Evolutionary conservation across 495 filamentous ascomycete genomes (phyloP).

Genomic region (Articulospora tetracladia): DNA sequence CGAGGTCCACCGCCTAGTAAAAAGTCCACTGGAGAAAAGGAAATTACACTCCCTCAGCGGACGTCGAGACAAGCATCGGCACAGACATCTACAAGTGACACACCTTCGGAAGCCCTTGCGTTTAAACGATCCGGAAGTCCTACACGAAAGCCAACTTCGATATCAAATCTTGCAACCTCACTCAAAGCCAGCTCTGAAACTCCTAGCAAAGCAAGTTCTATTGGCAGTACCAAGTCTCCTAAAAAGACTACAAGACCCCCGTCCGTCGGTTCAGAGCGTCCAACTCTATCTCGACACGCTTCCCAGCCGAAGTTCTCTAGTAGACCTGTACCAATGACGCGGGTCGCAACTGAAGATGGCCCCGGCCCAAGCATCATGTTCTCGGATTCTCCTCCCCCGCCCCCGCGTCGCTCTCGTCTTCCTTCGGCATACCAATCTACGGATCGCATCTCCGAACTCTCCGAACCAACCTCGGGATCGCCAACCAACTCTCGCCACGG

Average conservation of each 20-base stretch:
- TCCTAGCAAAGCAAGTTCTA: slow-evolving; percentile 10
- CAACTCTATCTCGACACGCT: slow-evolving; percentile 46
- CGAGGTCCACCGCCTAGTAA: slow-evolving; percentile 27
- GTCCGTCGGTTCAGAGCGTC: slow-evolving; percentile 28
- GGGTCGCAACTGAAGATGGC: slow-evolving; percentile 58
- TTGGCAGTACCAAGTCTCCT: slow-evolving; percentile 1
- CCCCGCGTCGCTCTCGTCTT: slow-evolving; percentile 16
- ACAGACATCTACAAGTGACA: neutral
- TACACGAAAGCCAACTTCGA: slow-evolving; percentile 5
- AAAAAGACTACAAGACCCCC: slow-evolving; percentile 5
- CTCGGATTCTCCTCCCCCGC: slow-evolving; percentile 41
- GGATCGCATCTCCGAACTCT: slow-evolving; percentile 11
- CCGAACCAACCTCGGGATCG: neutral
- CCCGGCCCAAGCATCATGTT: slow-evolving; percentile 79
- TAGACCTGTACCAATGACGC: slow-evolving; percentile 69
- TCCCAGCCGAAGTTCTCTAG: slow-evolving; percentile 63
- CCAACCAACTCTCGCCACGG: slow-evolving; percentile 26
- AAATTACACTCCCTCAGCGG: slow-evolving; percentile 16
- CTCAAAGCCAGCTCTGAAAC: slow-evolving; percentile 11
- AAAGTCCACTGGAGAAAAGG: slow-evolving; percentile 23
- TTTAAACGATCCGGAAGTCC: slow-evolving; percentile 5
- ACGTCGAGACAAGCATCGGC: neutral
- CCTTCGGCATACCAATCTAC: slow-evolving; percentile 20
- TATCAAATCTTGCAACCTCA: slow-evolving; percentile 13
- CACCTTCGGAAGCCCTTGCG: neutral